A percentile compares a stretch with the other conserved stretches of the same genome.
Evolutionary conservation across 2,329 filamentous ascomycete genomes (phyloP).

Genomic region (Magnaporthales sp.): DNA sequence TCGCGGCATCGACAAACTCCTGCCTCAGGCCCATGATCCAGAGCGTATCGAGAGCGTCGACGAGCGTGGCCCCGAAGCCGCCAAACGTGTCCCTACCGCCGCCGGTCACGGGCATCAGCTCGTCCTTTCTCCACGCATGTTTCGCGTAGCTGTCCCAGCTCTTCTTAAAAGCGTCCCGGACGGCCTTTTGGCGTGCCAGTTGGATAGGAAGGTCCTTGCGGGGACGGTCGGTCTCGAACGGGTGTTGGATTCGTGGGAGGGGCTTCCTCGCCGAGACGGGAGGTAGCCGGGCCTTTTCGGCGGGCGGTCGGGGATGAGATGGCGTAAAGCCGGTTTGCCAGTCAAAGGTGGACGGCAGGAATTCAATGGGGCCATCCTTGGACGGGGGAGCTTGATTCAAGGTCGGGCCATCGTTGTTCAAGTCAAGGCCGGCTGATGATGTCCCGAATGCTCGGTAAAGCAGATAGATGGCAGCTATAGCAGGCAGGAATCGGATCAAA

Average conservation of each 20-base stretch:
- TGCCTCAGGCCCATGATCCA: constrained; percentile 77
- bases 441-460: background rate
- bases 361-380: background rate
- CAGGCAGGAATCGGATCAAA: background rate
- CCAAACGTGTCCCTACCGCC: constrained; percentile 37
- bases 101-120: constrained; percentile 41
- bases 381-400: background rate
- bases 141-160: constrained; percentile 38
- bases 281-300: constrained; percentile 18
- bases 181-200: constrained; percentile 20
- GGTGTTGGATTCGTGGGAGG: constrained; percentile 34
- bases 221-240: constrained; percentile 17
- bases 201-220: constrained; percentile 31
- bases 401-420: background rate
- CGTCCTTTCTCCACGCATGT: constrained; percentile 45
- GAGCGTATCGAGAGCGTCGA: constrained; percentile 64
- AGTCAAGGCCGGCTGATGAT: background rate
- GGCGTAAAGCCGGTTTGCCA: constrained; percentile 15
- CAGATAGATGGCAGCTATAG: background rate
- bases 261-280: constrained; percentile 17
- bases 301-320: constrained; percentile 13
- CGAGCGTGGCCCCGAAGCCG: constrained; percentile 49
- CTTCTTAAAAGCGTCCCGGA: constrained; percentile 18
- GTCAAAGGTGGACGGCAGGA: constrained; percentile 14
- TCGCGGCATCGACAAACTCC: constrained; percentile 72